Percentiles rank a stretch among this genome's conserved stretches.
phyloP scores from a whole-genome alignment of 2,329 filamentous ascomycete genomes.

The Colletotrichum sp. region DNA sequence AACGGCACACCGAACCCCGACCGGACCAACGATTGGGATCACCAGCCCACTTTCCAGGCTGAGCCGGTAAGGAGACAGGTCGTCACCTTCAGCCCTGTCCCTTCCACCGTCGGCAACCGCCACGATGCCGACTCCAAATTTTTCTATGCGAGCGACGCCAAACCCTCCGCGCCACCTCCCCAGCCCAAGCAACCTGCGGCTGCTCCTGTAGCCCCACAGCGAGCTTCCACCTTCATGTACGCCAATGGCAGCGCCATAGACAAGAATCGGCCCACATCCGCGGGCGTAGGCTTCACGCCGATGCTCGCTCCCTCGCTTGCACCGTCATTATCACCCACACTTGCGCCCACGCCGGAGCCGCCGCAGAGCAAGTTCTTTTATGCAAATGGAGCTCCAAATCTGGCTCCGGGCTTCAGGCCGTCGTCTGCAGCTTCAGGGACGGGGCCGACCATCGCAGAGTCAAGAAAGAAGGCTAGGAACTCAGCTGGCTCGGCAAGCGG shows the following conservation, averaged over 20 bases:
- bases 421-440: conserved; percentile 40
- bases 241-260: conserved; percentile 54
- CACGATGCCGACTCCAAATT: conserved; percentile 68
- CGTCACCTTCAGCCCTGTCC: conserved; percentile 44
- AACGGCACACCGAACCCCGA: conserved; percentile 60
- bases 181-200: conserved; percentile 12
- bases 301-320: conserved; percentile 26
- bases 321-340: conserved; percentile 36
- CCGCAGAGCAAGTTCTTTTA: conserved; percentile 74
- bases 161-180: conserved; percentile 26
- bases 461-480: conserved; percentile 40
- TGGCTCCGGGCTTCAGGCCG: conserved; percentile 40
- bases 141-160: conserved; percentile 88
- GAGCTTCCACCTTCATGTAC: conserved; percentile 59
- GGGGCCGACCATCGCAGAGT: conserved; percentile 50
- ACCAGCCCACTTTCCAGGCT: conserved; percentile 33
- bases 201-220: conserved; percentile 42
- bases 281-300: conserved; percentile 21
- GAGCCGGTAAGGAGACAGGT: conserved; percentile 28
- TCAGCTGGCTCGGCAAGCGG: conserved; percentile 19
- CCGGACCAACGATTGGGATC: conserved; percentile 48
- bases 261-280: conserved; percentile 33
- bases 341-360: conserved; percentile 40
- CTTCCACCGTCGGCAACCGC: conserved; percentile 29
- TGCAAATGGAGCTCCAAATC: conserved; percentile 67